Evolutionary conservation across 371 early-diverging fungal genomes (phyloP).

Genomic region (Apophysomyces ossiformis): DNA sequence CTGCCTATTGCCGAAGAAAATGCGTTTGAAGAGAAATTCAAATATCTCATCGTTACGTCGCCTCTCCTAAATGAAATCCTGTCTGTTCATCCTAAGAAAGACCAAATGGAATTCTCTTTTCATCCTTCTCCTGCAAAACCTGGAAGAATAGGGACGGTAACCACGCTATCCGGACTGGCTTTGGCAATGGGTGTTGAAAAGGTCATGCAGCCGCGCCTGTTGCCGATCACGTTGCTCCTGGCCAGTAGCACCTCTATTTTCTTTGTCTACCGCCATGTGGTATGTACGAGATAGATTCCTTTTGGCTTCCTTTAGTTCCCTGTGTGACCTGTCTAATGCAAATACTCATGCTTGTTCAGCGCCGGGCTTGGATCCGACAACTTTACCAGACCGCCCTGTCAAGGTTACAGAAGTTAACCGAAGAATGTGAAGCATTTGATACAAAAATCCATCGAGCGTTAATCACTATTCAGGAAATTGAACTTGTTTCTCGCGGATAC

Average conservation of each 20-base stretch:
- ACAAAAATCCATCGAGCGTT: conserved; percentile 64
- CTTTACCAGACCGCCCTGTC: conserved; percentile 56
- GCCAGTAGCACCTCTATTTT: conserved; percentile 41
- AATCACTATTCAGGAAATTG: conserved; percentile 73
- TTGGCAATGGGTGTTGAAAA: conserved; percentile 25
- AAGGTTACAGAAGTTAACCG: conserved; percentile 52
- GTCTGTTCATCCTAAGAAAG: conserved; percentile 49
- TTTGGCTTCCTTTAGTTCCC: background rate
- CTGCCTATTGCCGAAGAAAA: conserved; percentile 58
- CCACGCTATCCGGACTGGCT: conserved; percentile 20
- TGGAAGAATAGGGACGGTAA: conserved; percentile 18
- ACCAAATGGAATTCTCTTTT: conserved; percentile 24
- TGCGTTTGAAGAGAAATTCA: conserved; percentile 71
- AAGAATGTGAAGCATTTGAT: conserved; percentile 59
- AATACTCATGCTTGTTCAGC: conserved; percentile 27
- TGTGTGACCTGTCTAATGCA: background rate
- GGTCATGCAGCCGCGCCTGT: conserved; percentile 19
- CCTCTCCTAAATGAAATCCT: conserved; percentile 59
- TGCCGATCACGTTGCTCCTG: conserved; percentile 28
- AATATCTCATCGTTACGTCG: conserved; percentile 67
- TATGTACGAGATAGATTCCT: conserved; percentile 20
- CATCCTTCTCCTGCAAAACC: conserved; percentile 16
- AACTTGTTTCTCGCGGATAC: conserved; percentile 74
- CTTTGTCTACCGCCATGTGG: conserved; percentile 45
- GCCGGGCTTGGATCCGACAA: conserved; percentile 54